Evolutionary conservation across 2,329 filamentous ascomycete species (phyloP), one percentile per base, ranked within the genome.

Genomic region (Botrytis byssoidea): DNA sequence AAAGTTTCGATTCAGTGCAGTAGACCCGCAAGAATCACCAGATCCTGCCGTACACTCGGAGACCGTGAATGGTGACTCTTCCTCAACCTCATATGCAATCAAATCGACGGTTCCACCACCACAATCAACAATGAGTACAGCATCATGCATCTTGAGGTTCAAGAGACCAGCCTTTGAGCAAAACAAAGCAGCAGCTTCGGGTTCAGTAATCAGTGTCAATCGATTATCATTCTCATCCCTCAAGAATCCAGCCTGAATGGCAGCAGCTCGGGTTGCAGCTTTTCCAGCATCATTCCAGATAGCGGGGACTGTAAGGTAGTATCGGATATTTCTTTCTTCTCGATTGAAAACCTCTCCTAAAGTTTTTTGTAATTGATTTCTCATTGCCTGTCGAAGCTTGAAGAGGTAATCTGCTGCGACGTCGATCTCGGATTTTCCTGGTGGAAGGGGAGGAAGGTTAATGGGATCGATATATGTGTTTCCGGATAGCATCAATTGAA

Each of bases 231-330:
- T 98, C 84, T 98, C 95, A 81, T 98, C 96, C 74, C 95, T 92
- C 72, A 98, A 87, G 86, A 98, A 98, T 65, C 96, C 96, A 75
- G 96, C 96, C 84, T 98, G 95, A 78, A 98, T 97, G 77, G 96
- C 96, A 37, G 96, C 96, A 25, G 95, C 93, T 85, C 96, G 91
- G 22, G 96, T 98, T 57, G 96, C 96, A 74, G 96, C 96, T 85
- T 99, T 99, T 79, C 95, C 96, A 64, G 96, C 95, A 85, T 98
- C 96, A 83, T 98, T 98, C 96, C 96, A 98, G 79, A 99, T 98
- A 78, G 96, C 96, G 32, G 96, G 96, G n/a, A 99, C 96, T 3
- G 96, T 99, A 79, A 99, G 86, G 83, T 98, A 98, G 84, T 98
- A 98, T 79, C 94, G 90, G 79, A 98, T 99, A 83, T 98, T 98